Evolutionary conservation across 495 filamentous ascomycete species (phyloP).

Genomic region (Darksidea phi): DNA sequence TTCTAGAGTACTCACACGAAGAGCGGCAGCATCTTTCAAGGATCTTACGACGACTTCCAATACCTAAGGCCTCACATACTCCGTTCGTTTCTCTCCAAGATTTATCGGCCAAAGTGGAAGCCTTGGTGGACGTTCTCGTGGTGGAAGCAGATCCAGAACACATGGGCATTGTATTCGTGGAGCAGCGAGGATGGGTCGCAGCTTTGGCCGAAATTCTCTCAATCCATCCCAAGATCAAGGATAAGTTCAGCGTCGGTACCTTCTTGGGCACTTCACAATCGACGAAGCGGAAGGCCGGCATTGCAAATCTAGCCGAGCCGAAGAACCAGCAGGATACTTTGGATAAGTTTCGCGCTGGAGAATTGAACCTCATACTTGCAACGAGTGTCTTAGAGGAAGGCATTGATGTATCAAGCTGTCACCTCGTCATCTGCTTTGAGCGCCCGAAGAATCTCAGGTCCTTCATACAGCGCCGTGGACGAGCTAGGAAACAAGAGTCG

Average conservation of each 20-base stretch:
- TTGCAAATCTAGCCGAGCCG: conserved; percentile 61
- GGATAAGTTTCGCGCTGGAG: conserved; percentile 64
- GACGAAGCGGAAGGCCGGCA: conserved; percentile 48
- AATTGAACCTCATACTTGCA: conserved; percentile 73
- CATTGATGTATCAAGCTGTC: conserved; percentile 82
- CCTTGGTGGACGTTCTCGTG: conserved; percentile 56
- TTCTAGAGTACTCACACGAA: conserved; percentile 47
- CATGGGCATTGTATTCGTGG: conserved; percentile 75
- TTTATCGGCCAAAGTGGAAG: conserved; percentile 33
- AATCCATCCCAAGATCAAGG: conserved; percentile 55
- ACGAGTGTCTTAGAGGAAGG: conserved; percentile 91
- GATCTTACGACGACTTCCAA: conserved; percentile 48
- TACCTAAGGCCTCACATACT: not conserved
- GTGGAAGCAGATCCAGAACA: conserved; percentile 49
- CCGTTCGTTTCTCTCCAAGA: conserved; percentile 7
- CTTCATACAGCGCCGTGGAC: conserved; percentile 83
- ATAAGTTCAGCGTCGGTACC: conserved; percentile 59
- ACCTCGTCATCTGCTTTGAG: conserved; percentile 84
- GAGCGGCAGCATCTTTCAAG: conserved; percentile 63
- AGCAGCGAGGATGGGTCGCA: conserved; percentile 67
- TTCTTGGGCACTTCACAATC: conserved; percentile 71
- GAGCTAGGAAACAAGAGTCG: conserved; percentile 71
- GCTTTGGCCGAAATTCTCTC: conserved; percentile 67
- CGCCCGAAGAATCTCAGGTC: conserved; percentile 73
- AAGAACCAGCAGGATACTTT: conserved; percentile 61